Evolutionary conservation across 2,329 filamentous ascomycete species (phyloP), one percentile per base, ranked within the genome.

Genomic region (Cercospora canescens): DNA sequence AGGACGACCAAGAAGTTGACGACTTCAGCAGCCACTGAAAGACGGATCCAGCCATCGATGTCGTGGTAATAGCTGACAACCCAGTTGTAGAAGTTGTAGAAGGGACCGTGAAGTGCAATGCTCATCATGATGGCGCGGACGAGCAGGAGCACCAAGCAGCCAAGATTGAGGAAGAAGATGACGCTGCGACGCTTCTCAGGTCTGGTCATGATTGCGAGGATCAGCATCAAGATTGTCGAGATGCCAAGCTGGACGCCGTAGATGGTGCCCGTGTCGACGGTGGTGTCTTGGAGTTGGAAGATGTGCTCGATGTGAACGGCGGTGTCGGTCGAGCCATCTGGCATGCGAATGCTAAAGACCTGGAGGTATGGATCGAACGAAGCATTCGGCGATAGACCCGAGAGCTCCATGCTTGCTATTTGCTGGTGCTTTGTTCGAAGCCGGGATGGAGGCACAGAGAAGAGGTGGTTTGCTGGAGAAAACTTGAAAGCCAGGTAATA

Each of bases 171-270:
- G 69, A 89, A 74, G 76, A 91, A 91, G 21, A 92, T 84, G 0
- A 82, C 75, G 1, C 89, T 89, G 60, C 81, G 80, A 66, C 91
- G 86, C 76, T 92, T 93, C 70, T 87, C 82, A 0, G 81, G 76
- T 21, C 87, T 86, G 0, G 91, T 93, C 76, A 94, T 84, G 65
- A 89, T 79, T 11, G 93, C 79, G 2, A 94, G 80, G 32, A 91
- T 82, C 50, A 90, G 71, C 18, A 94, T 81, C 73, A 93, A 86
- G 67, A 90, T 79, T 64, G 89, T 69, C 55, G 86, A 87, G 26
- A 90, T 87, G 32, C 92, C 92, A 60, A 93, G 83, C 76, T 94
- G 91, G 18, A 85, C 80, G 60, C 86, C 89, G 75, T 89, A 92
- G 78, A 88, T 89, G 81, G 91, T 87, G 75, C 78, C 82, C 37